Base-by-base conservation (phyloP, 345 rosid species). In the Stellera chamaejasme region DNA sequence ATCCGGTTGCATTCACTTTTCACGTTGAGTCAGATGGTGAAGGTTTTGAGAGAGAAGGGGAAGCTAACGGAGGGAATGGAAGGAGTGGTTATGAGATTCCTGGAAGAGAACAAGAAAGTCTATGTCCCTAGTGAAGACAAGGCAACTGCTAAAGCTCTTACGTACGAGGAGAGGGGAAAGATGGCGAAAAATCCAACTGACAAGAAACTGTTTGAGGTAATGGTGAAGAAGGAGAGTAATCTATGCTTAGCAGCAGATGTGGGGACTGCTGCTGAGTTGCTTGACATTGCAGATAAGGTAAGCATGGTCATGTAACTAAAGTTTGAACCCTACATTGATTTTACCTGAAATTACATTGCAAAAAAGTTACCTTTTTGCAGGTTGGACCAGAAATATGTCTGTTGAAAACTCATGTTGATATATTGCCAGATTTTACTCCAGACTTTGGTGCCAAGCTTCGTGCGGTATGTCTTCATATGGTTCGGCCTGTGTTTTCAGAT, bases 171-270 rank as follows among this genome's bases (percentile, higher is more conserved):
- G 54, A 81, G 96, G 68, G 84, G 78, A 0, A 82, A 77, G 56
- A 11, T 93, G 55, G 71, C 78, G 0, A 89, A 73, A 86, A 93
- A 89, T 71, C 80, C 82, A 2, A 75, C 76, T 2, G 99, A 94
- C 62, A 93, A 77, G 74, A 87, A 74, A 66, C 60, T 87, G 45
- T 93, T 78, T 73, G 95, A 87, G 61, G 66, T 89, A 45, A 93
- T 93, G 99, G 69, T 80, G 61, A 72, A 76, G 81, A 93, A 93
- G 61, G 80, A 89, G 75, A 89, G 85, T 15, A 89, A 89, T 77
- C 78, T 93, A 36, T 93, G 99, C 55, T 72, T 93, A 59, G 99
- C 98, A 43, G 98, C 97, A 26, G 98, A 92, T 68, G 98, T 93
- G 57, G 91, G 86, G 13, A 86, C 97, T 36, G 94, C 96, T 3